Conservation (phyloP, 2,329 filamentous ascomycete species). For the Penicillium vulpinum region DNA sequence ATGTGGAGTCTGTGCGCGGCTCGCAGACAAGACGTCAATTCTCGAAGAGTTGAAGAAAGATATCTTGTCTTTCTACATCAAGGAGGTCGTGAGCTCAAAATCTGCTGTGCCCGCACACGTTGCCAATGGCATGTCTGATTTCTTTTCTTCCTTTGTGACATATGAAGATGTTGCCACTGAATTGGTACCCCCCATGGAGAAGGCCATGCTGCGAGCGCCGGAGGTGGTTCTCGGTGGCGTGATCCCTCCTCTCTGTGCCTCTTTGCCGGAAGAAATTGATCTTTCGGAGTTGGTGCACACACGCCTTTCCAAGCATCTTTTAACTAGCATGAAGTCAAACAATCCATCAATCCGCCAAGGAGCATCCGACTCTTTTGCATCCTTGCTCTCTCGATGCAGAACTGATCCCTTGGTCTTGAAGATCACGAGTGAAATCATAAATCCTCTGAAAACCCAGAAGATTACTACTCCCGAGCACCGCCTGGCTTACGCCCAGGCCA, state of each 20-base stretch:
- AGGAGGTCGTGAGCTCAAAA: conserved; percentile 81
- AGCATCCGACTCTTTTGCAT: conserved; percentile 71
- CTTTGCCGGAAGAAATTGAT: conserved; percentile 70
- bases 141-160: conserved; percentile 74
- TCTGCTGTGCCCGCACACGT: conserved; percentile 70
- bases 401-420: conserved; percentile 60
- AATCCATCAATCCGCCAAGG: conserved; percentile 76
- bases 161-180: conserved; percentile 73
- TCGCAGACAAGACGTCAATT: conserved; percentile 61
- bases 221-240: conserved; percentile 84
- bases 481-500: conserved; percentile 76
- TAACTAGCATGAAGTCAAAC: conserved; percentile 90
- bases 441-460: conserved; percentile 79
- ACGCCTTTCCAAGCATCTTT: conserved; percentile 78
- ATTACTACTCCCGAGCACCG: conserved; percentile 82
- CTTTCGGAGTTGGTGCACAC: conserved; percentile 70
- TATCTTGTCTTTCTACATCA: conserved; percentile 78
- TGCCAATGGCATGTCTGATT: conserved; percentile 72
- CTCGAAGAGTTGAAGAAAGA: conserved; percentile 67
- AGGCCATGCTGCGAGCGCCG: conserved; percentile 81
- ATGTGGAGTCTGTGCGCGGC: conserved; percentile 78
- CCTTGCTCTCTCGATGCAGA: conserved; percentile 66
- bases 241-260: conserved; percentile 68
- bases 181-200: conserved; percentile 79
- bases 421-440: conserved; percentile 74